Evolutionary conservation across 495 filamentous ascomycete genomes (phyloP).

Genomic region (Trichoderma virens): DNA sequence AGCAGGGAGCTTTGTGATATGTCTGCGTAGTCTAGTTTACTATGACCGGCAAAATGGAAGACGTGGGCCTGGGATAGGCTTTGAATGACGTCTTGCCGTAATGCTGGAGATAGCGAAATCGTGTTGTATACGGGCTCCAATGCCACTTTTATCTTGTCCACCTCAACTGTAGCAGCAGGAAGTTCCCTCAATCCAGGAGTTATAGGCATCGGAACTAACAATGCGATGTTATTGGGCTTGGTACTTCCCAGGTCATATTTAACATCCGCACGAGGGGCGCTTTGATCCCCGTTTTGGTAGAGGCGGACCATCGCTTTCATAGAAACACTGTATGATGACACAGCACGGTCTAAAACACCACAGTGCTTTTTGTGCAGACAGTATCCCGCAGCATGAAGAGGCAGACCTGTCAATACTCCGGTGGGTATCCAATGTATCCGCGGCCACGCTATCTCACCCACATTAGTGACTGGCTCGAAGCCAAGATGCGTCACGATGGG

Average conservation of each 20-base stretch:
- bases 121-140: neutral
- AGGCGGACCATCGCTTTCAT: neutral
- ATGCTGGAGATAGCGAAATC: neutral
- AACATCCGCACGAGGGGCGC: no score
- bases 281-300: neutral
- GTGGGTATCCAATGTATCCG: neutral
- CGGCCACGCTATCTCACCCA: no score
- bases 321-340: neutral
- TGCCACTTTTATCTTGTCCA: no score
- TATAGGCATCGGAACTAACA: neutral
- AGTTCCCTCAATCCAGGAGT: neutral
- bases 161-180: neutral
- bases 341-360: neutral
- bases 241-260: neutral
- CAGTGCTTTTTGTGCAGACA: neutral
- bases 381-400: neutral
- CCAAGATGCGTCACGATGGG: no score
- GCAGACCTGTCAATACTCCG: neutral
- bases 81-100: neutral
- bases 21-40: neutral
- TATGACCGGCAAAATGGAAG: neutral
- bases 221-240: no score
- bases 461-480: no score
- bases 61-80: neutral
- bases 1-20: neutral